A percentile compares a stretch with the other conserved stretches of the same genome.
Conservation (phyloP, 345 rosid genomes). For the Populus davidiana region DNA sequence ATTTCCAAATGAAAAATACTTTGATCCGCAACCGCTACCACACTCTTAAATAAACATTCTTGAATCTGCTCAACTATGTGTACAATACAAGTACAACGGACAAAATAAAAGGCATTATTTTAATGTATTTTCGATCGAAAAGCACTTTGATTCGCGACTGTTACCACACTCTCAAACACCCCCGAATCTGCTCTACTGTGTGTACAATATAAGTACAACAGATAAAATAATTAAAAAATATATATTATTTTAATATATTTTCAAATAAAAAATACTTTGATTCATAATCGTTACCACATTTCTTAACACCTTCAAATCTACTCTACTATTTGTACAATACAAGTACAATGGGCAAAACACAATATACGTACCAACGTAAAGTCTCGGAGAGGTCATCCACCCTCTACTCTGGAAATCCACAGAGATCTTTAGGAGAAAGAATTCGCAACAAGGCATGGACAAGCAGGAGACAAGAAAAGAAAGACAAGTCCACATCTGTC, state of each 20-base stretch:
- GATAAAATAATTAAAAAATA: background rate
- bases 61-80: background rate
- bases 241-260: no score
- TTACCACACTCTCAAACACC: no score
- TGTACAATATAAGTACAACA: conserved; percentile 32
- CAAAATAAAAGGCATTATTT: background rate
- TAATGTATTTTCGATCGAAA: no score
- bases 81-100: conserved; percentile 34
- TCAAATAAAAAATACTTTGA: no score
- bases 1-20: fast-evolving
- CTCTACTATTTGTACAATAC: background rate
- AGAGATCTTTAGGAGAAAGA: background rate
- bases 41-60: no score
- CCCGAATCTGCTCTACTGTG: conserved; percentile 1
- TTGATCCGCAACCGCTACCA: fast-evolving
- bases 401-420: conserved; percentile 9
- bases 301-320: background rate
- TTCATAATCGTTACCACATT: fast-evolving
- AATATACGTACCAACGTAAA: background rate
- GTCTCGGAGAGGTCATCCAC: background rate
- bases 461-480: conserved; percentile 48
- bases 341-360: conserved; percentile 32
- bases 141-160: no score
- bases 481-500: conserved; percentile 45
- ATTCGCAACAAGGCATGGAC: conserved; percentile 4